phyloP scores from a whole-genome alignment of 2,329 filamentous ascomycete species.

The Clathrospora elynae region DNA sequence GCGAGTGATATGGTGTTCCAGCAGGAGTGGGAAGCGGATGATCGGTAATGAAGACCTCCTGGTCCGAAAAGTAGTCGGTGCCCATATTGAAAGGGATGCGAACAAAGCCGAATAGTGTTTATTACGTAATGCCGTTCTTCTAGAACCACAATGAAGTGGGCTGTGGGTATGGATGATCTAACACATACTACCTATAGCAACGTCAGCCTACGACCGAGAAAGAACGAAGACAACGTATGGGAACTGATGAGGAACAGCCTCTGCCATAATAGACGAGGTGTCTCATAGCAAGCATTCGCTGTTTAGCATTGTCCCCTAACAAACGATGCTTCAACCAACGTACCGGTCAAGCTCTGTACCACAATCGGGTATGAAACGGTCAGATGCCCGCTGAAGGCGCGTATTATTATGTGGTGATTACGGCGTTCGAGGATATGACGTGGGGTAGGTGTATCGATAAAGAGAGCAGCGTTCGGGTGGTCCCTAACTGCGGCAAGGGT shows the following conservation, averaged over 20 bases:
- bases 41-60: constrained; percentile 48
- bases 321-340: constrained; percentile 9
- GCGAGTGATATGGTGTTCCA: constrained; percentile 69
- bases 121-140: constrained; percentile 4
- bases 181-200: constrained; percentile 37
- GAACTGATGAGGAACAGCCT: background rate
- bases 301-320: too few relatives aligned
- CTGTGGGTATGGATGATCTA: constrained; percentile 22
- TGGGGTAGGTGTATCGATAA: background rate
- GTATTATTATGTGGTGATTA: constrained; percentile 2
- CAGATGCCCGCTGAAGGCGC: background rate
- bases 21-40: constrained; percentile 70
- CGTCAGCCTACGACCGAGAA: constrained; percentile 12
- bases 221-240: background rate
- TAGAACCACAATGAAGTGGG: constrained; percentile 41
- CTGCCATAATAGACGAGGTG: too few relatives aligned
- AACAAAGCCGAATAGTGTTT: background rate
- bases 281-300: too few relatives aligned
- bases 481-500: constrained; percentile 6
- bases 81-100: constrained; percentile 30
- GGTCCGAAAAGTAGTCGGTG: constrained; percentile 56
- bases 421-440: constrained; percentile 6
- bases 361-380: constrained; percentile 1
- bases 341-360: constrained; percentile 12
- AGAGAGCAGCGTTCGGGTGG: constrained; percentile 1